phyloP scores from a whole-genome alignment of 768 basidiomycete genomes.

The Hemileccinum impolitum region DNA sequence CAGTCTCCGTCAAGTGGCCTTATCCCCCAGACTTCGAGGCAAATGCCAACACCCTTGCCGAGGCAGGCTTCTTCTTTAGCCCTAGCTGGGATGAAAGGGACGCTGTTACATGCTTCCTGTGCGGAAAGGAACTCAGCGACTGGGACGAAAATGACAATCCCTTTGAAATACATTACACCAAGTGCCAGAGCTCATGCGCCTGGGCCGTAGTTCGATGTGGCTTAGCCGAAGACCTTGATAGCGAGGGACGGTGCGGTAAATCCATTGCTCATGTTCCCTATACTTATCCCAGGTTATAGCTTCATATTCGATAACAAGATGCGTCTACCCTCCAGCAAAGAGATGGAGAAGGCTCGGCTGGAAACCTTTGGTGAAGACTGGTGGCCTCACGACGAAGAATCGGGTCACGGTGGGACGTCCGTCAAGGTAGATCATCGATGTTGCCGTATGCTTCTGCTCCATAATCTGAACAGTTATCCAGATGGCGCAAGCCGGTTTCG shows the following conservation, averaged over 20 bases:
- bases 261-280: not conserved
- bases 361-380: slow-evolving; percentile 66
- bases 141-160: slow-evolving; percentile 90
- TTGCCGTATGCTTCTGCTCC: not conserved
- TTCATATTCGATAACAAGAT: slow-evolving; percentile 55
- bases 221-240: slow-evolving; percentile 53
- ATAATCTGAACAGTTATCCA: slow-evolving; percentile 3
- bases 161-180: slow-evolving; percentile 73
- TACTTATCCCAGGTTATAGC: slow-evolving; percentile 34
- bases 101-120: slow-evolving; percentile 81
- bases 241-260: slow-evolving; percentile 49
- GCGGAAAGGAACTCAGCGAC: slow-evolving; percentile 74
- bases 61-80: slow-evolving; percentile 86
- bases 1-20: slow-evolving; percentile 68
- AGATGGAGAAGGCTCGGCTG: slow-evolving; percentile 70
- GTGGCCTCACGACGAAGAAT: slow-evolving; percentile 73
- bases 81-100: slow-evolving; percentile 68
- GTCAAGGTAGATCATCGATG: slow-evolving; percentile 47
- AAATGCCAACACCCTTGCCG: slow-evolving; percentile 71
- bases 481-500: slow-evolving; percentile 91
- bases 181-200: slow-evolving; percentile 62
- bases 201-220: slow-evolving; percentile 85
- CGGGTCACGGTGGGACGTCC: slow-evolving; percentile 66
- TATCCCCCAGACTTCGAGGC: slow-evolving; percentile 63
- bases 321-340: slow-evolving; percentile 62